Conservation (phyloP, 805 yeast species). For the Yarrowia sp. region DNA sequence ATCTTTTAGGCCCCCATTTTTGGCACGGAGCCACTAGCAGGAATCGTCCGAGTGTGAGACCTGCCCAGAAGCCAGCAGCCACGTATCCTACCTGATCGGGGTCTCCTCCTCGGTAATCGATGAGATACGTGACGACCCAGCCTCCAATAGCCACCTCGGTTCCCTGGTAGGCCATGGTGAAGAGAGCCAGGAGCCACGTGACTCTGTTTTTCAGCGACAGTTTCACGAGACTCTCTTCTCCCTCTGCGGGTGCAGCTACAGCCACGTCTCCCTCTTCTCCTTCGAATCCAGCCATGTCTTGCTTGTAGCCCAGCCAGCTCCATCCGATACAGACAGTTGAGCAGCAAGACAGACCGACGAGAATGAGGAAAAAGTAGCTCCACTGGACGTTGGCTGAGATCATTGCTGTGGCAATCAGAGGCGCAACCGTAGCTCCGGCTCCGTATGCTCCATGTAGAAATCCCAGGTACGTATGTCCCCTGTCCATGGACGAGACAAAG, state of each 20-base stretch:
- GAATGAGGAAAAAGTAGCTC: conserved; percentile 62
- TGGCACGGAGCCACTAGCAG: conserved; percentile 48
- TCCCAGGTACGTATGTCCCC: conserved; percentile 55
- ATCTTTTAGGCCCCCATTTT: conserved; percentile 21
- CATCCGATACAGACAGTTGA: conserved; percentile 51
- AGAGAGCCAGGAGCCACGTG: conserved; percentile 58
- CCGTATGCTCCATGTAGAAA: conserved; percentile 74
- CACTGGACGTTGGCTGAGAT: conserved; percentile 59
- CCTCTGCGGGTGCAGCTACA: background rate
- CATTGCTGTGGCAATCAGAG: conserved; percentile 67
- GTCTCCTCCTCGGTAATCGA: conserved; percentile 60
- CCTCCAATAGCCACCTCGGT: conserved; percentile 73
- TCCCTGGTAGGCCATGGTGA: conserved; percentile 69
- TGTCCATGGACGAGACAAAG: conserved; percentile 10
- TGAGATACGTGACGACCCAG: conserved; percentile 70
- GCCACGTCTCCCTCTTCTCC: conserved; percentile 21
- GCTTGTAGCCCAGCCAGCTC: conserved; percentile 54
- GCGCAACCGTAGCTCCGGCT: conserved; percentile 72
- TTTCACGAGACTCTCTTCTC: conserved; percentile 1
- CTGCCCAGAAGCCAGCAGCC: conserved; percentile 76
- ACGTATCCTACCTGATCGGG: conserved; percentile 62
- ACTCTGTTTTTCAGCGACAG: conserved; percentile 39
- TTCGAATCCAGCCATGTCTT: conserved; percentile 35
- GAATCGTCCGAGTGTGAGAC: conserved; percentile 69
- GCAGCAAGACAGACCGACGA: conserved; percentile 52